Evolutionary conservation across 1,284 basidiomycete genomes (phyloP), one percentile per base, ranked within the genome.

Genomic region (Moesziomyces globuligerus): DNA sequence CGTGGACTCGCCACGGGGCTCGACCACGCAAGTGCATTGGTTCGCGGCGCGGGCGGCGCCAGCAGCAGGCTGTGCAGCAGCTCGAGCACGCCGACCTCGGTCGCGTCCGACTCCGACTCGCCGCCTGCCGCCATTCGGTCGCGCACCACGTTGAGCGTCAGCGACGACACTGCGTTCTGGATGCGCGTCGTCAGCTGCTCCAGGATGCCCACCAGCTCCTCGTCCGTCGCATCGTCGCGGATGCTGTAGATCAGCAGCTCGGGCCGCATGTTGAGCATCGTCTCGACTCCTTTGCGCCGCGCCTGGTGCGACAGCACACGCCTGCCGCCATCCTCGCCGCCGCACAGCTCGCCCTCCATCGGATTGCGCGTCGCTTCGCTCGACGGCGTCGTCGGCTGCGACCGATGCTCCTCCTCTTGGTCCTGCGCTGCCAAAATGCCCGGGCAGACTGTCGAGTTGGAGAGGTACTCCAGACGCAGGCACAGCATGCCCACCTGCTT

Each of bases 381-480:
- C 24, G 55, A 44, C n/a, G 67, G 60, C 20, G 67, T 64, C 38
- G 67, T 42, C 7, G 67, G 67, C 5, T 58, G 44, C 15, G 66
- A 62, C n/a, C 66, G 40, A 34, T 34, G 32, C 32, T 34, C 32
- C 32, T 51, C 52, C 5, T 52, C 60, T 23, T 64, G 56, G n/a
- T 55, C 50, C 34, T 71, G 50, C 10, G 61, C 53, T 17, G 49
- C 54, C 48, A 66, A 57, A 42, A 71, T 65, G 42, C 68, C 68
- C 0, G 76, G 86, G 85, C 85, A 79, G 21, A 91, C 85, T 5
- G 88, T 87, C 0, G 85, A 85, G 7, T 89, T 87, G 8, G 91
- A 88, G 13, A 95, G 86, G 2, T 90, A 88, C 84, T 98, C 94
- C 43, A 96, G 86, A 10, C 94, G 89, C 32, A 96, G 84, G 74